Evolutionary conservation across 2,329 filamentous ascomycete species (phyloP).

Genomic region (Beauveria varroae): DNA sequence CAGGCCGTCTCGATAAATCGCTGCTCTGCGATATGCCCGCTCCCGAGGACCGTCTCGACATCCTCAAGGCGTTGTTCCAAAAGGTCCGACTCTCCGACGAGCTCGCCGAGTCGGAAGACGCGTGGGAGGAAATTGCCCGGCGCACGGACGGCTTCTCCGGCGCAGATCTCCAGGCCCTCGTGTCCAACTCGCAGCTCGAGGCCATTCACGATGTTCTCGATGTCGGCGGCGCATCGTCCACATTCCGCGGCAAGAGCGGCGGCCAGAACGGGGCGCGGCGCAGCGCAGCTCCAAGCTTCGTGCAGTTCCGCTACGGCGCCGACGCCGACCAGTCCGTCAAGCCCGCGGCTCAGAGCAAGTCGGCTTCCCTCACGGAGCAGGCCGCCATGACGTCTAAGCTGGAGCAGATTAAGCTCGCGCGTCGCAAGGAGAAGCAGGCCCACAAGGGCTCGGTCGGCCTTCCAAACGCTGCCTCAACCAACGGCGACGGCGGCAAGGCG

Average conservation of each 20-base stretch:
- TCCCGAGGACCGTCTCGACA: slow-evolving; percentile 75
- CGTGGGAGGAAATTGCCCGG: slow-evolving; percentile 65
- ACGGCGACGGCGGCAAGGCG: slow-evolving; percentile 22
- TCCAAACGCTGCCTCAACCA: not conserved
- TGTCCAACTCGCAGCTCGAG: slow-evolving; percentile 94
- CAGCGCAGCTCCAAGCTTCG: slow-evolving; percentile 47
- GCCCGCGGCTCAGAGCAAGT: slow-evolving; percentile 39
- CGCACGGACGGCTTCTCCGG: slow-evolving; percentile 87
- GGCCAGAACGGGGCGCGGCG: slow-evolving; percentile 24
- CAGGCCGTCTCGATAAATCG: slow-evolving; percentile 88
- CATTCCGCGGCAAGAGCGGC: slow-evolving; percentile 25
- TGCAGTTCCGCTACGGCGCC: slow-evolving; percentile 77
- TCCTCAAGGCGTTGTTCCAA: slow-evolving; percentile 72
- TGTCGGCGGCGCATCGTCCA: slow-evolving; percentile 34
- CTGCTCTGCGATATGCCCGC: slow-evolving; percentile 84
- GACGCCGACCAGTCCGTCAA: slow-evolving; percentile 38
- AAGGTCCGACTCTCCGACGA: slow-evolving; percentile 69
- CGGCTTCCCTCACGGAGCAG: slow-evolving; percentile 60
- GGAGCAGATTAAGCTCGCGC: slow-evolving; percentile 65
- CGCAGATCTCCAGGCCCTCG: slow-evolving; percentile 86
- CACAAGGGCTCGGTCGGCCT: slow-evolving; percentile 19
- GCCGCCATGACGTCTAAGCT: slow-evolving; percentile 77
- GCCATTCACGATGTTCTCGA: slow-evolving; percentile 88
- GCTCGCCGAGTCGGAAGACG: slow-evolving; percentile 48
- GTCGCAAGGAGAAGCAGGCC: slow-evolving; percentile 38